Evolutionary conservation across 1,139 yeast genomes (phyloP).

Genomic region (Zygosaccharomyces sapae): DNA sequence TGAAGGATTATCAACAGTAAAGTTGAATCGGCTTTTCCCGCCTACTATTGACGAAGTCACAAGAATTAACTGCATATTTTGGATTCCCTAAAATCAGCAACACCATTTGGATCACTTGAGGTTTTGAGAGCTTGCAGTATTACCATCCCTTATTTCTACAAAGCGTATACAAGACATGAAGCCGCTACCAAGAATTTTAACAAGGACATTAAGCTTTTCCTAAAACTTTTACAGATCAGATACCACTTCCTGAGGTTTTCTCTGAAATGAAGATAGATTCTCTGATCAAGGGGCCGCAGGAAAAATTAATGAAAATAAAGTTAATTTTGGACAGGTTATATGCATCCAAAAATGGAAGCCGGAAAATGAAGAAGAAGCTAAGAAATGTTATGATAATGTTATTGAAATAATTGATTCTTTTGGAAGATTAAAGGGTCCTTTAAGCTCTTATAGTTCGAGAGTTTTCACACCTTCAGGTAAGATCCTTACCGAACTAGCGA

Average conservation of each 20-base stretch:
- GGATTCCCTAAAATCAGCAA: slow-evolving; percentile 66
- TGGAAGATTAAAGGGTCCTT: slow-evolving; percentile 48
- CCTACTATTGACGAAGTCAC: slow-evolving; percentile 94
- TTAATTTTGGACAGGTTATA: slow-evolving; percentile 59
- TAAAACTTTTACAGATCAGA: slow-evolving; percentile 23
- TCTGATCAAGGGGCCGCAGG: slow-evolving; percentile 58
- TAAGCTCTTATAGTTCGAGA: slow-evolving; percentile 52
- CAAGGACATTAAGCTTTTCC: slow-evolving; percentile 37
- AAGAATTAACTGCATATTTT: slow-evolving; percentile 75
- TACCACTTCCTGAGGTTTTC: slow-evolving; percentile 38
- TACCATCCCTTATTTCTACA: slow-evolving; percentile 82
- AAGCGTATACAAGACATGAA: slow-evolving; percentile 89
- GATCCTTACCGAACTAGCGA: slow-evolving; percentile 74
- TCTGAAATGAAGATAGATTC: slow-evolving; percentile 62
- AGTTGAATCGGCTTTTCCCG: slow-evolving; percentile 75
- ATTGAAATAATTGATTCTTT: slow-evolving; percentile 74
- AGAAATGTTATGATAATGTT: slow-evolving; percentile 50
- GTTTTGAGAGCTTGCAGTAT: slow-evolving; percentile 72
- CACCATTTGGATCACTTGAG: slow-evolving; percentile 67
- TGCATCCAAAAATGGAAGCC: slow-evolving; percentile 34
- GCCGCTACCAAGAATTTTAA: slow-evolving; percentile 71
- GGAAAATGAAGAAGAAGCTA: slow-evolving; percentile 37
- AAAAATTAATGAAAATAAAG: slow-evolving; percentile 67
- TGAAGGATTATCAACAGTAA: slow-evolving; percentile 50
- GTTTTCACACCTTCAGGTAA: slow-evolving; percentile 91